Percentiles rank a stretch among this genome's conserved stretches.
phyloP scores from a whole-genome alignment of 495 filamentous ascomycete genomes.

The Penicillium silybi region DNA sequence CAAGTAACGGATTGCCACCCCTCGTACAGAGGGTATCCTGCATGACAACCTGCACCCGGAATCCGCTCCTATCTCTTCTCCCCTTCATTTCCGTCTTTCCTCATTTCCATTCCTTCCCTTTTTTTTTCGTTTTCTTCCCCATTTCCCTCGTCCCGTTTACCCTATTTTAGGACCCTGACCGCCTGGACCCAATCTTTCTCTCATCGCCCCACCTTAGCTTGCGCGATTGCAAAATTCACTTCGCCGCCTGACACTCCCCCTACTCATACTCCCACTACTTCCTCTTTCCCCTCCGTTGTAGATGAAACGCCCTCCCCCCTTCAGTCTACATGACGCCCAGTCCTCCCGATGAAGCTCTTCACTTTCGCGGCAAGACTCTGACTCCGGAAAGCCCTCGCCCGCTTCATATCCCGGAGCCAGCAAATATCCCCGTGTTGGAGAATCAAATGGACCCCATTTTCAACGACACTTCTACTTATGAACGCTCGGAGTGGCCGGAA shows the following conservation, averaged over 20 bases:
- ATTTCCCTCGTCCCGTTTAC: neutral
- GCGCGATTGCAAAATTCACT: constrained; percentile 27
- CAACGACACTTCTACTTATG: constrained; percentile 61
- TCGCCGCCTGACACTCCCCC: neutral
- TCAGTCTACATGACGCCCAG: constrained; percentile 58
- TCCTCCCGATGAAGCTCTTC: constrained; percentile 59
- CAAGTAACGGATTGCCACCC: too few species aligned
- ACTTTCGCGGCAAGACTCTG: constrained; percentile 63
- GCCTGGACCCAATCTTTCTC: constrained; percentile 15
- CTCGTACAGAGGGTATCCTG: too few species aligned
- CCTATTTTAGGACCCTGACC: constrained; percentile 12
- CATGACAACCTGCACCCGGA: too few species aligned
- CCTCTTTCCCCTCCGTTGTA: constrained; percentile 25
- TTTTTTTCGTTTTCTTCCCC: neutral
- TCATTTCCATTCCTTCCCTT: constrained; percentile 6
- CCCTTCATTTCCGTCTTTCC: constrained; percentile 6
- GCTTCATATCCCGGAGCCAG: constrained; percentile 63
- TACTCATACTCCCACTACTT: neutral
- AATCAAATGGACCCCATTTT: constrained; percentile 71
- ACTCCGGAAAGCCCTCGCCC: constrained; percentile 72
- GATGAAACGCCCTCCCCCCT: constrained; percentile 37
- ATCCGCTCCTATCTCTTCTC: too few species aligned
- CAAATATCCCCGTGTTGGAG: constrained; percentile 66
- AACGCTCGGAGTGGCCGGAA: constrained; percentile 20
- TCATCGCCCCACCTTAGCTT: constrained; percentile 35